These are phyloP conservation scores for Paramarasmius palmivorus DNA, from an alignment of 1,284 basidiomycete genomes.

Conservation along the genomic window DNA sequence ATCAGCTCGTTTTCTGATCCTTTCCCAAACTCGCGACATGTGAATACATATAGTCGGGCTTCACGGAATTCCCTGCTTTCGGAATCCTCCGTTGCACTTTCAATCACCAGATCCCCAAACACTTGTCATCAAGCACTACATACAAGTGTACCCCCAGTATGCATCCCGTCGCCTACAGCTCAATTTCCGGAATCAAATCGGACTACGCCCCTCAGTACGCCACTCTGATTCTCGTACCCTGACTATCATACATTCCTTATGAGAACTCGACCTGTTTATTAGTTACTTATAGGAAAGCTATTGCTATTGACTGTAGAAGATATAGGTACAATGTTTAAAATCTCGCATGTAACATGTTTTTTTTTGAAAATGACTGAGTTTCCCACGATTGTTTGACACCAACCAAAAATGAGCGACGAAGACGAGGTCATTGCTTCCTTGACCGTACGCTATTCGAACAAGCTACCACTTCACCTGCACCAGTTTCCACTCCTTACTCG, in stretches of 20 bases:
- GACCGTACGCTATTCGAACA: slow-evolving; percentile 69
- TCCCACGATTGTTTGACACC: slow-evolving; percentile 3
- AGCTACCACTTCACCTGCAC: slow-evolving; percentile 65
- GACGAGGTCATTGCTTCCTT: slow-evolving; percentile 64
- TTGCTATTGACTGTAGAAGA: too few species aligned
- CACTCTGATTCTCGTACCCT: too few species aligned
- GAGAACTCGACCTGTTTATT: too few species aligned
- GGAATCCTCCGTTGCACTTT: neutral
- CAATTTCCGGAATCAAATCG: slow-evolving; percentile 11
- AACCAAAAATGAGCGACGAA: slow-evolving; percentile 37
- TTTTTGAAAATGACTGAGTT: too few species aligned
- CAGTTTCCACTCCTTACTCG: slow-evolving; percentile 76
- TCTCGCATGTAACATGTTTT: too few species aligned
- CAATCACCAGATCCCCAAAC: neutral
- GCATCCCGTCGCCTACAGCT: slow-evolving; percentile 10
- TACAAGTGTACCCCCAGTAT: neutral
- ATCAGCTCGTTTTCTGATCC: too few species aligned
- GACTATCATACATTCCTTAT: too few species aligned
- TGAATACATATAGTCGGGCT: too few species aligned
- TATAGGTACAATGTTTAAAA: too few species aligned
- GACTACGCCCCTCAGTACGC: slow-evolving; percentile 5
- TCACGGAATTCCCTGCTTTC: neutral
- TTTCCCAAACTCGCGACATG: too few species aligned
- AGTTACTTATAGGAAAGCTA: too few species aligned
- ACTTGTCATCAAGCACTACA: neutral